phyloP scores from a whole-genome alignment of 768 basidiomycete species.

The Polyporus arcularius region DNA sequence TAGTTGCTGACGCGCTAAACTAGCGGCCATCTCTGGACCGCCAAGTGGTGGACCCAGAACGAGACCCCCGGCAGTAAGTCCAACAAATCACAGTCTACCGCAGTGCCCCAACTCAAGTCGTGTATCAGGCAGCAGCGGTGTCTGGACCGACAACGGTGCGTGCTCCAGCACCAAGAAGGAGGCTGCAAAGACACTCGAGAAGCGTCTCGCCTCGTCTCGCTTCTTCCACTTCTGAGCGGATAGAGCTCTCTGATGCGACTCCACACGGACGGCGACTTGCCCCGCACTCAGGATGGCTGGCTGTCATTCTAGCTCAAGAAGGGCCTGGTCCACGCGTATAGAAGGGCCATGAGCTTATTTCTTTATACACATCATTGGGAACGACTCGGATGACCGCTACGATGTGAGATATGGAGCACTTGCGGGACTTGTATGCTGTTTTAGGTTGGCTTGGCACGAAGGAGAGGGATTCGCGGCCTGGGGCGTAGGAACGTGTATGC shows the following conservation, averaged over 20 bases:
- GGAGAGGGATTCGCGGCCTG: neutral
- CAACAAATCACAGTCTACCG: neutral
- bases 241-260: neutral
- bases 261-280: neutral
- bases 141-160: constrained; percentile 59
- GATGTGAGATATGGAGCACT: constrained; percentile 2
- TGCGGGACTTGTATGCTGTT: neutral
- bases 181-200: constrained; percentile 4
- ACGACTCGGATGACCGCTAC: constrained; percentile 10
- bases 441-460: neutral
- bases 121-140: constrained; percentile 46
- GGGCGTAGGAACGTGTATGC: neutral
- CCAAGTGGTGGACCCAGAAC: constrained; percentile 64
- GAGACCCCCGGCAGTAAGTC: constrained; percentile 47
- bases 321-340: neutral
- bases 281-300: neutral
- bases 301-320: constrained; percentile 4
- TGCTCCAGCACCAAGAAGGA: constrained; percentile 35
- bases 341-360: neutral
- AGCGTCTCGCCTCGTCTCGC: constrained; percentile 18
- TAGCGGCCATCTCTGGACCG: constrained; percentile 46
- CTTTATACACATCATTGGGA: constrained; percentile 12
- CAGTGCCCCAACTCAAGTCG: neutral
- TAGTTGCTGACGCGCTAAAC: constrained; percentile 31
- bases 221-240: constrained; percentile 25